phyloP scores from a whole-genome alignment of 805 yeast genomes.

The Jamesozyma piceae region DNA sequence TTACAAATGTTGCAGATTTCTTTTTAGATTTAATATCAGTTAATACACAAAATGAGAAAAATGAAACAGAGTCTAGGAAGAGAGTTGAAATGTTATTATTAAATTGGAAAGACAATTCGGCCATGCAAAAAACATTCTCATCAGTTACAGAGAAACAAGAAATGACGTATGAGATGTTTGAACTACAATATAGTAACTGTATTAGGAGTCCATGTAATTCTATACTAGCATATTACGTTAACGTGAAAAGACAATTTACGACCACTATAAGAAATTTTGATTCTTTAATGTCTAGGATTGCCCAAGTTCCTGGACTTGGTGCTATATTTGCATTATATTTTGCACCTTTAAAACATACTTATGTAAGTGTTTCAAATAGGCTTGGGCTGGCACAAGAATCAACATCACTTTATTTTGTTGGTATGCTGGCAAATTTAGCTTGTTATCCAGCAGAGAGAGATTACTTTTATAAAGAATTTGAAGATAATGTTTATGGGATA shows the following conservation, averaged over 20 bases:
- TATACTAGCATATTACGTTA: slow-evolving; percentile 30
- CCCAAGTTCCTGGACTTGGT: slow-evolving; percentile 57
- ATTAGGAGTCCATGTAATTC: slow-evolving; percentile 16
- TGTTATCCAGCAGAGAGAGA: slow-evolving; percentile 66
- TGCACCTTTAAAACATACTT: slow-evolving; percentile 43
- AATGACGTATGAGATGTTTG: slow-evolving; percentile 13
- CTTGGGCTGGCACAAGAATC: slow-evolving; percentile 71
- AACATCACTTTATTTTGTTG: slow-evolving; percentile 63
- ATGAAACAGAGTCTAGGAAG: slow-evolving; percentile 34
- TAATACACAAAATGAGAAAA: slow-evolving; percentile 35
- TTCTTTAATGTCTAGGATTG: slow-evolving; percentile 51
- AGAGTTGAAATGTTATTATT: slow-evolving; percentile 34
- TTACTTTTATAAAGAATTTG: slow-evolving; percentile 69
- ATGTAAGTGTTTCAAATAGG: slow-evolving; percentile 51
- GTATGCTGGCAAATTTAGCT: slow-evolving; percentile 69
- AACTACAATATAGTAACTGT: slow-evolving; percentile 12
- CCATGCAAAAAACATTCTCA: not conserved
- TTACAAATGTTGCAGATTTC: slow-evolving; percentile 65
- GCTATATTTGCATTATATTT: slow-evolving; percentile 59
- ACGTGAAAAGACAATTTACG: slow-evolving; percentile 31
- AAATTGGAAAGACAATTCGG: slow-evolving; percentile 28
- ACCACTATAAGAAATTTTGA: slow-evolving; percentile 45
- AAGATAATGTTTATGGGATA: slow-evolving; percentile 61
- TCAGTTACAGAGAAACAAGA: slow-evolving; percentile 1
- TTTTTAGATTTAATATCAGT: slow-evolving; percentile 62